phyloP scores from a whole-genome alignment of 1,139 yeast species.

The Nakaseomyces delphensis region DNA sequence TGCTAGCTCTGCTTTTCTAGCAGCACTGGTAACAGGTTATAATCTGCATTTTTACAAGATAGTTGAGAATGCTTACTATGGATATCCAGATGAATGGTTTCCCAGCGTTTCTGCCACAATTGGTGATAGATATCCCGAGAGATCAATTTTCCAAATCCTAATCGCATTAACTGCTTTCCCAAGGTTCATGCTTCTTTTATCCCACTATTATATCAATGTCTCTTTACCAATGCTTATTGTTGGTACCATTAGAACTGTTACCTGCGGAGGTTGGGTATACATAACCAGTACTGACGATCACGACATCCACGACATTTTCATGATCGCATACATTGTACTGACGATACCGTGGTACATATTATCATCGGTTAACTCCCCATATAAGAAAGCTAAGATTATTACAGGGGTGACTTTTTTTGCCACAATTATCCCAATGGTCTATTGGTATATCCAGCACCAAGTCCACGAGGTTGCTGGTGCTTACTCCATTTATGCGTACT shows the following conservation, averaged over 20 bases:
- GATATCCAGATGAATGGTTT: conserved; percentile 97
- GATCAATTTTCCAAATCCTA: conserved; percentile 81
- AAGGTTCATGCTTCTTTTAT: conserved; percentile 61
- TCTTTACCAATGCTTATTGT: conserved; percentile 33
- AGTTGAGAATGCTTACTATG: conserved; percentile 74
- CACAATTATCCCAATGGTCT: conserved; percentile 68
- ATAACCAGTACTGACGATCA: conserved; percentile 96
- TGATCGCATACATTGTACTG: conserved; percentile 80
- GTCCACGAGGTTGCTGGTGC: conserved; percentile 88
- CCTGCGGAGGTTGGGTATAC: conserved; percentile 99
- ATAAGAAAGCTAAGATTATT: conserved; percentile 44
- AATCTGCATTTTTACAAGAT: conserved; percentile 75
- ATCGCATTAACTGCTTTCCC: conserved; percentile 78
- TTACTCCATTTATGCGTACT: conserved; percentile 85
- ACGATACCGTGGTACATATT: conserved; percentile 87
- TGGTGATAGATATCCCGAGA: conserved; percentile 93
- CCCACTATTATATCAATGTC: conserved; percentile 40
- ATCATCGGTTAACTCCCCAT: conserved; percentile 47
- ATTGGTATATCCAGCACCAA: conserved; percentile 88
- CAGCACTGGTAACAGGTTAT: conserved; percentile 67
- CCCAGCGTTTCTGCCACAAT: conserved; percentile 96
- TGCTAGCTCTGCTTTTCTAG: conserved; percentile 63
- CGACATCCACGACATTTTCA: conserved; percentile 89
- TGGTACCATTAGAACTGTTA: conserved; percentile 75
- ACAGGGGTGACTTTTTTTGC: conserved; percentile 57